Conservation (phyloP, 371 early-diverging fungal genomes). For the Lichtheimia ramosa region DNA sequence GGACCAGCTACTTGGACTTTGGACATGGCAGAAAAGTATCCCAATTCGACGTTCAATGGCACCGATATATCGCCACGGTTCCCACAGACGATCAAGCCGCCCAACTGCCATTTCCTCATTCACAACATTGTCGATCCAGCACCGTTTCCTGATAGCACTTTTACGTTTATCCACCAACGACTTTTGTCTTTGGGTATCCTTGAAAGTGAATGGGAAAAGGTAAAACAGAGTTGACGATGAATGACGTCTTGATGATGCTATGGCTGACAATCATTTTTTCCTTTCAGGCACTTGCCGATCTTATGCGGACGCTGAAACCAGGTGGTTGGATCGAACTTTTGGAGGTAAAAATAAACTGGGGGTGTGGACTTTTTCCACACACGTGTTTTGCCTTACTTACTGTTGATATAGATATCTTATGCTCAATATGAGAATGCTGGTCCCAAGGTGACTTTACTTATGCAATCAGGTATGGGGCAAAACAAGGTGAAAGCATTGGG, state of each 20-base stretch:
- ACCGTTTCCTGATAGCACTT: constrained; percentile 50
- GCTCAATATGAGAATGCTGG: constrained; percentile 6
- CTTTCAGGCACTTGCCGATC: constrained; percentile 7
- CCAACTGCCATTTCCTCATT: constrained; percentile 40
- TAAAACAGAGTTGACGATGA: not conserved
- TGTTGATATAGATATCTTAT: not conserved
- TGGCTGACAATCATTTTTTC: not conserved
- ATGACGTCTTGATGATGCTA: not conserved
- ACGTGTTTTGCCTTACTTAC: not conserved
- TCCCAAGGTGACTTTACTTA: constrained; percentile 2
- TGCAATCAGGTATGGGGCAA: constrained; percentile 2
- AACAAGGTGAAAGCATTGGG: too few relatives aligned
- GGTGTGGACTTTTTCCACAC: not conserved
- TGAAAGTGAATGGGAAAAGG: constrained; percentile 27
- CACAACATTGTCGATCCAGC: constrained; percentile 54
- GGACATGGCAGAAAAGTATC: constrained; percentile 25
- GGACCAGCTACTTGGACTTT: constrained; percentile 31
- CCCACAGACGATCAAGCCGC: constrained; percentile 18
- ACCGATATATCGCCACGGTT: constrained; percentile 17
- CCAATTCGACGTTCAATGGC: constrained; percentile 19
- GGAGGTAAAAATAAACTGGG: constrained; percentile 7
- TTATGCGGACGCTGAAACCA: constrained; percentile 14
- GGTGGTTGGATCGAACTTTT: constrained; percentile 27
- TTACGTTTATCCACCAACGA: constrained; percentile 58
- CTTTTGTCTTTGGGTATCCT: constrained; percentile 34